phyloP scores from a whole-genome alignment of 1,284 basidiomycete species.

The Schizophyllum commune region DNA sequence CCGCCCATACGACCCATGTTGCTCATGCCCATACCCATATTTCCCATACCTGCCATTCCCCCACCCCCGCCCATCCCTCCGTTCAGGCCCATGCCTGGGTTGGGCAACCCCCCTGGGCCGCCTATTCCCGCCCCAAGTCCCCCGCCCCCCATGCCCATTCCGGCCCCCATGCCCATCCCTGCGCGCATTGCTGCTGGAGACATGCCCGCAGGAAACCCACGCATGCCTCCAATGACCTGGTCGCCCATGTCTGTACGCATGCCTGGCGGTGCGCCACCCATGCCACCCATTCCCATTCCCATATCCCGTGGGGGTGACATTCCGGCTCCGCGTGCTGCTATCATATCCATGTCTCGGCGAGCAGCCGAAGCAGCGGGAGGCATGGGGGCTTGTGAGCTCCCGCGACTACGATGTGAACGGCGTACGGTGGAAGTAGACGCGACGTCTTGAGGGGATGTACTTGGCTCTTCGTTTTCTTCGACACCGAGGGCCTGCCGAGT shows the following conservation, averaged over 20 bases:
- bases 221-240: slow-evolving; percentile 5
- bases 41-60: slow-evolving; percentile 4
- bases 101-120: slow-evolving; percentile 11
- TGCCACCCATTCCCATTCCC: slow-evolving; percentile 20
- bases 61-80: slow-evolving; percentile 18
- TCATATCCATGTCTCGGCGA: slow-evolving; percentile 27
- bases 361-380: slow-evolving; percentile 23
- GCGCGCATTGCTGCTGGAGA: slow-evolving; percentile 2
- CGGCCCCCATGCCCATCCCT: slow-evolving; percentile 5
- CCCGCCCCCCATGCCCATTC: slow-evolving; percentile 1
- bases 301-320: slow-evolving; percentile 22
- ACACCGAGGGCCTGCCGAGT: slow-evolving; percentile 34
- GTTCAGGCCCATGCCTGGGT: slow-evolving; percentile 11
- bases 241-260: slow-evolving; percentile 10
- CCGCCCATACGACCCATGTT: slow-evolving; percentile 14
- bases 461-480: slow-evolving; percentile 26
- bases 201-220: not conserved
- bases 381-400: slow-evolving; percentile 19
- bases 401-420: slow-evolving; percentile 17
- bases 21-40: slow-evolving; percentile 15
- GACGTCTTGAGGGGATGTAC: slow-evolving; percentile 12
- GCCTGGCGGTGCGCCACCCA: slow-evolving; percentile 17
- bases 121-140: slow-evolving; percentile 17
- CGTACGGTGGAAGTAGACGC: slow-evolving; percentile 15
- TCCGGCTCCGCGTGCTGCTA: slow-evolving; percentile 17